Percentiles rank a stretch among this genome's conserved stretches.
Evolutionary conservation across 495 filamentous ascomycete genomes (phyloP).

Genomic region (Talaromyces trachyspermus): DNA sequence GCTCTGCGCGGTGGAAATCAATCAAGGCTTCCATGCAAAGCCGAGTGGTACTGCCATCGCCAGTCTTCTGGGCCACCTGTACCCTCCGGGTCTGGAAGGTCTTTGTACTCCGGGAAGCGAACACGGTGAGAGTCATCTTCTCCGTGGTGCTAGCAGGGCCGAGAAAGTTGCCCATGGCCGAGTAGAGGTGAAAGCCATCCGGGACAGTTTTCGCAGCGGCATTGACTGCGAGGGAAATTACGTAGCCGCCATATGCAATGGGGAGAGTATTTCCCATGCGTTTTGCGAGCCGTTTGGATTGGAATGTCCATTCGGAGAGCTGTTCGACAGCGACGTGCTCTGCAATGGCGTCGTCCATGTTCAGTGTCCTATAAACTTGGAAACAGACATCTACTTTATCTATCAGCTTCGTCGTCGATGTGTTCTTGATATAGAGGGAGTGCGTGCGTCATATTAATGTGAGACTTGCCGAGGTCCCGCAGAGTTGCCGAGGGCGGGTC

Average conservation of each 20-base stretch:
- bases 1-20: neutral
- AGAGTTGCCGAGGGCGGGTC: no score
- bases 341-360: neutral
- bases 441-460: no score
- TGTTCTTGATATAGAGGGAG: no score
- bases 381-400: no score
- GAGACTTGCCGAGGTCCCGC: no score
- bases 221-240: neutral
- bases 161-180: neutral
- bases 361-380: no score
- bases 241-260: neutral
- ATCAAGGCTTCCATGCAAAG: neutral
- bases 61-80: neutral
- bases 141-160: neutral
- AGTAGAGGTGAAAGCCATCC: neutral
- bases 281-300: neutral
- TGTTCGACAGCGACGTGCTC: neutral
- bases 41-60: neutral
- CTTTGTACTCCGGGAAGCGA: neutral
- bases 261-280: neutral
- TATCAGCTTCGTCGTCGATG: no score
- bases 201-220: neutral
- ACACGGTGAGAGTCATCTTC: neutral
- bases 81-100: neutral
- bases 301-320: neutral